Evolutionary conservation across 2,329 filamentous ascomycete genomes (phyloP), one percentile per base, ranked within the genome.

Genomic region (Ceratocystis harringtonii): DNA sequence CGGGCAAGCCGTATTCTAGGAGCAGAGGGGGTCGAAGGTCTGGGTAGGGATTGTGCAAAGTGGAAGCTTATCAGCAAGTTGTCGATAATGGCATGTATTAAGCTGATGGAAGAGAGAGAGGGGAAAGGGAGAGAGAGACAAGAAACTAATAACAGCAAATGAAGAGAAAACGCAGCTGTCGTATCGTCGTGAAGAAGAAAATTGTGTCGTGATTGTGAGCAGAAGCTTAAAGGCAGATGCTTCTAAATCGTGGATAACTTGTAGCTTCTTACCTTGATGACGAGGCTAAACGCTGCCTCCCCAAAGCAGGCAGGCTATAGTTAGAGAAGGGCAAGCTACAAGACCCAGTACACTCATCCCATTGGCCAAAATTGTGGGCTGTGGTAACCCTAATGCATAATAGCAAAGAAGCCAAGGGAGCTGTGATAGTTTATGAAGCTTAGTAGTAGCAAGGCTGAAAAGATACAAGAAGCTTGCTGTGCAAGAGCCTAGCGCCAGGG

Each of bases 221-320:
- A 41, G 36, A 68, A 66, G 52, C 52, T 30, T 32, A 12, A 32
- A 32, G 22, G 52, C 10, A 7, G 28, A 57, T n/a, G 17, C 22
- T 57, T 28, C 28, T n/a, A 17, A n/a, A 32, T 28, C 25, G 28
- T 57, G 52, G 52, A 57, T 57, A 57, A 17, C 36, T 41, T 32
- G 22, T 28, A 57, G 52, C 52, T 57, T 57, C 52, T 69, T 72
- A 72, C 74, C 75, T 75, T 77, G 78, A 79, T 81, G 79, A 81
- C 79, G 79, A 81, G 78, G 79, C 79, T 78, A 76, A 74, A 75
- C 77, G 78, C 77, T 79, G 78, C 78, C 78, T 80, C 76, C 72
- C 70, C 36, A 67, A 25, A 22, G 61, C 28, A 50, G 45, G 57
- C 62, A 67, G 62, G 28, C 61, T 15, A 32, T 28, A 63, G 32